These are phyloP conservation scores for Colletotrichum horii DNA, from an alignment of 2,329 filamentous ascomycete species.

Conservation along the genomic window DNA sequence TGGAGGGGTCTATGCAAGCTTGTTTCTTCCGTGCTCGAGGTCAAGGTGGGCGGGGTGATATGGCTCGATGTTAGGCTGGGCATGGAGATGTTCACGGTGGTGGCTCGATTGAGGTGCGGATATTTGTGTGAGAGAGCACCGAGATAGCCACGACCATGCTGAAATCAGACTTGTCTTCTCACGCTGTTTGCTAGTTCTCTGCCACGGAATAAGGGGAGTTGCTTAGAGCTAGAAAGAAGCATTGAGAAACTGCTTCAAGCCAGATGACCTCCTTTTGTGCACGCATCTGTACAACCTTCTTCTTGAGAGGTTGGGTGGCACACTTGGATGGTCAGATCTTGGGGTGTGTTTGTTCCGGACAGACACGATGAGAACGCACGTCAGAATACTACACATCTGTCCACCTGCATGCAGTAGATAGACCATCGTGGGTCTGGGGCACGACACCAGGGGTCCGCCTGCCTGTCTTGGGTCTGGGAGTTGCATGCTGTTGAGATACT, in stretches of 20 bases:
- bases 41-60: neutral
- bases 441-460: neutral
- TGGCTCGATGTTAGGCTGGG: neutral
- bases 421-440: neutral
- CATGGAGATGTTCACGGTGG: neutral
- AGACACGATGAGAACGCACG: neutral
- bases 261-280: neutral
- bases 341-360: neutral
- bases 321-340: neutral
- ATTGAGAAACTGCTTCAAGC: neutral
- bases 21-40: neutral
- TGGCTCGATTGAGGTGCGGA: neutral
- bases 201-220: neutral
- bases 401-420: neutral
- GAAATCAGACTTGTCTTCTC: no score
- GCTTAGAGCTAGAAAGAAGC: rapidly evolving
- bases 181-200: neutral
- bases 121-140: neutral
- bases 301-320: no score
- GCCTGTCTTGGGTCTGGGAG: neutral
- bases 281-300: no score
- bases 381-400: neutral
- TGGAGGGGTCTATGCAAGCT: neutral
- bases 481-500: neutral
- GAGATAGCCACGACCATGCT: neutral